Base-by-base conservation (phyloP, 768 basidiomycete genomes). In the Gyrodon lividus region DNA sequence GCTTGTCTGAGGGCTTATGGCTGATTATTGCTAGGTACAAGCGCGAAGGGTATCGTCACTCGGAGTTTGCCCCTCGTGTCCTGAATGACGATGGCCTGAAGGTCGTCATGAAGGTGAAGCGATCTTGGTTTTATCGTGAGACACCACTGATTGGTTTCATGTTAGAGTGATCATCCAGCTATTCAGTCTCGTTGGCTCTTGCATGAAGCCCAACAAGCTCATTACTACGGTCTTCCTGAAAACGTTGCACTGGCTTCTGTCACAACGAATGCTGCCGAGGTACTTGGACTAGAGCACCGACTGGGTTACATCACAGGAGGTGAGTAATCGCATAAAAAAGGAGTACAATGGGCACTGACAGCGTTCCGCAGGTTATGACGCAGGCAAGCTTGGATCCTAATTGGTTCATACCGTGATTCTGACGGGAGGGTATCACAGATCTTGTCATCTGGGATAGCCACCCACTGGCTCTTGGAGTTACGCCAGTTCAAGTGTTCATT, bases 181-280 rank as follows among this genome's bases (percentile, higher is more conserved):
- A 59, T 83, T 42, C 80, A 92, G 51, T 86, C 86, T 5, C 81
- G 92, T 4, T 85, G 86, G 68, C 76, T 96, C 9, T 63, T 92
- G 19, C 88, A 83, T 57, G 92, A 95, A 66, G 91, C 92, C 4
- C 89, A 91, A 59, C 88, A 89, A 67, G 89, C 87, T 0, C 82
- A 87, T 62, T 87, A 84, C 64, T 91, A 87, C 59, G 90, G 91
- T 10, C 75, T 95, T 5, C 81, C 86, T 28, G 74, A 75, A 6
- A 81, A 84, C 46, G 70, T 82, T 8, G 87, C 92, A 0, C 73
- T 96, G 31, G 75, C 84, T 3, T 81, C 89, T 22, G 84, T 95
- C 9, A 95, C 83, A 0, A 81, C 81, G 23, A 82, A 77, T 37
- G 78, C 92, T 26, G 92, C 93, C 0, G 74, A 79, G 30, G 74